Base-by-base conservation (phyloP, 805 yeast genomes). In the Ogataea saltuana region DNA sequence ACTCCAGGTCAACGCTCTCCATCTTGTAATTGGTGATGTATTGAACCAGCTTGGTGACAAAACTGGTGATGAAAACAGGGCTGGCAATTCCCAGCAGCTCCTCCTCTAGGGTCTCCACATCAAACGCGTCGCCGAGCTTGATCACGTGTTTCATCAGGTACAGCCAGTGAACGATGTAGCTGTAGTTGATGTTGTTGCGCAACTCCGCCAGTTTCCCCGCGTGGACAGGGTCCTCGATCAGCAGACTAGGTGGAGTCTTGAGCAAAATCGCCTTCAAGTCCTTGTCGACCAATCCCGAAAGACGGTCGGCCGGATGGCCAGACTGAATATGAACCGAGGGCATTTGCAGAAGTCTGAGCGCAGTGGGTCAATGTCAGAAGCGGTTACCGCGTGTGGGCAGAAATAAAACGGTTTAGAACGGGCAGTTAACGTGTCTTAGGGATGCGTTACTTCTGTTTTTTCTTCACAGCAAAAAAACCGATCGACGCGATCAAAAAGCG, bases 81-180 rank as follows among this genome's bases (percentile, higher is more conserved):
- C 60, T 59, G 1, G 67, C 64, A 17, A 71, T 49, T 12, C 74
- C 74, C 19, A 80, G 64, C 11, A 82, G 62, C 51, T 82, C 88
- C 53, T 80, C 80, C 54, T 82, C 88, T 46, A 81, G 72, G 15
- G 74, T 64, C 45, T 80, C 83, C 6, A 74, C 72, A 52, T 81
- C 83, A 50, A 81, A 77, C 10, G 68, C 68, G 41, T 80, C 85
- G 6, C 68, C 64, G 41, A 82, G 58, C 50, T 70, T 76, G 26
- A 81, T 58, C 37, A 70, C 68, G 18, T 78, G 80, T 42, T 81
- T 72, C 58, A 75, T 72, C 35, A 71, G 65, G 48, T 71, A 71
- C 20, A 81, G 58, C 87, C 87, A 81, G 58, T 80, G 78, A 10
- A 78, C 59, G 3, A 71, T 60, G 41, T 58, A 69, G 8, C 68